Evolutionary conservation across 352 stramenopile genomes (phyloP).

Genomic region (Pythium dissimile): DNA sequence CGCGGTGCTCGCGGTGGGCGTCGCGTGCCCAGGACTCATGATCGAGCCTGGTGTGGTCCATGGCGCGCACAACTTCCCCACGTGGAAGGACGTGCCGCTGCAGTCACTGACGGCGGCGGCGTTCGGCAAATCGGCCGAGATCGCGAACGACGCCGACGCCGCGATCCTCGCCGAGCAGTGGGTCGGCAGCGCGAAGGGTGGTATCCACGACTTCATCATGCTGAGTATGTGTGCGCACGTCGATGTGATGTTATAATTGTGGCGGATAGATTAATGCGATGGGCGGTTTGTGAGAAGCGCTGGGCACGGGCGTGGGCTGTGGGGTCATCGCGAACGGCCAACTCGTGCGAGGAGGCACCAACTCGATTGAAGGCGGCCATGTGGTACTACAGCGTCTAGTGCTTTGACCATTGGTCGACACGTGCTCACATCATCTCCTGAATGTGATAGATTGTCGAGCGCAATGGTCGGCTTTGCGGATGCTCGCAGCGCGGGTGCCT

Average conservation of each 20-base stretch:
- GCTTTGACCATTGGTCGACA: too few relatives aligned
- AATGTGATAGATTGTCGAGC: slow-evolving; percentile 67
- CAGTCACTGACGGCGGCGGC: slow-evolving; percentile 43
- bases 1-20: slow-evolving; percentile 44
- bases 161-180: slow-evolving; percentile 80
- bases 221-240: slow-evolving; percentile 51
- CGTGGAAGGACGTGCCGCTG: slow-evolving; percentile 62
- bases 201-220: slow-evolving; percentile 78
- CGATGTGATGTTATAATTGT: too few relatives aligned
- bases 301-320: slow-evolving; percentile 74
- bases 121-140: slow-evolving; percentile 36
- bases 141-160: slow-evolving; percentile 81
- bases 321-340: slow-evolving; percentile 60
- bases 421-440: neutral
- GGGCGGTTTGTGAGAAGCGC: slow-evolving; percentile 26
- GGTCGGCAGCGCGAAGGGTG: slow-evolving; percentile 60
- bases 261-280: neutral
- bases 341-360: slow-evolving; percentile 62
- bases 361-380: slow-evolving; percentile 77
- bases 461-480: slow-evolving; percentile 67
- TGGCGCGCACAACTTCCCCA: slow-evolving; percentile 65
- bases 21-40: slow-evolving; percentile 65
- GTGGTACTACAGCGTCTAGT: too few relatives aligned
- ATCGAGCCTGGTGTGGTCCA: slow-evolving; percentile 45
- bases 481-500: slow-evolving; percentile 76